Conservation (phyloP, 108 stramenopile genomes). For the Seminavis robusta region DNA sequence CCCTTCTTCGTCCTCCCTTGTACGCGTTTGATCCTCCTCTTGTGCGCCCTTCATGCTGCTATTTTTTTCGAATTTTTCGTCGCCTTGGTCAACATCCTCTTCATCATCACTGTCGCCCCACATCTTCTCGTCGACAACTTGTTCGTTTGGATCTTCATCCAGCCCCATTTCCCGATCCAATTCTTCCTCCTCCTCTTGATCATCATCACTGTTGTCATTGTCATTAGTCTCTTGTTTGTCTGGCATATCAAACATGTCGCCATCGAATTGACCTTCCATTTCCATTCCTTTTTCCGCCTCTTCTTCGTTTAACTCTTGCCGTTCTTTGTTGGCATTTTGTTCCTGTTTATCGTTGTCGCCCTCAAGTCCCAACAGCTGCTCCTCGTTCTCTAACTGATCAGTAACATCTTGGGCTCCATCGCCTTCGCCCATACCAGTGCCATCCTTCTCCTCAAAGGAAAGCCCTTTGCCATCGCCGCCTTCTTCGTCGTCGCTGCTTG, state of each 20-base stretch:
- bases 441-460: constrained; percentile 94
- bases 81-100: constrained; percentile 81
- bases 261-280: constrained; percentile 97
- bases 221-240: constrained; percentile 54
- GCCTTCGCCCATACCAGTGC: constrained; percentile 99
- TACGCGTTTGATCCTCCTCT: constrained; percentile 88
- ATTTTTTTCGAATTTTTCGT: constrained; percentile 94
- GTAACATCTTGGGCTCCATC: constrained; percentile 96
- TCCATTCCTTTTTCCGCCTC: constrained; percentile 98
- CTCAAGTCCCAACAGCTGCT: constrained; percentile 93
- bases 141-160: constrained; percentile 80
- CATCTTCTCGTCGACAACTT: constrained; percentile 96
- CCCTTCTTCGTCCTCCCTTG: constrained; percentile 84
- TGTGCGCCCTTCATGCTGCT: constrained; percentile 79
- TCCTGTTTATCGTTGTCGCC: constrained; percentile 59
- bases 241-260: constrained; percentile 91
- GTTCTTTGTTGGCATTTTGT: constrained; percentile 45
- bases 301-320: constrained; percentile 84
- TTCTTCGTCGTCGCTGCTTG: constrained; percentile 67
- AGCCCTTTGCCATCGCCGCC: constrained; percentile 65
- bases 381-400: constrained; percentile 97
- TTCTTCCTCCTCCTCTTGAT: constrained; percentile 92
- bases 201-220: constrained; percentile 53
- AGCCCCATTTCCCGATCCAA: constrained; percentile 99
- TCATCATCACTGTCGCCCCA: constrained; percentile 95